A percentile compares a stretch with the other conserved stretches of the same genome.
Evolutionary conservation across 257 asterid species (phyloP).

Genomic region (Lycium barbarum): DNA sequence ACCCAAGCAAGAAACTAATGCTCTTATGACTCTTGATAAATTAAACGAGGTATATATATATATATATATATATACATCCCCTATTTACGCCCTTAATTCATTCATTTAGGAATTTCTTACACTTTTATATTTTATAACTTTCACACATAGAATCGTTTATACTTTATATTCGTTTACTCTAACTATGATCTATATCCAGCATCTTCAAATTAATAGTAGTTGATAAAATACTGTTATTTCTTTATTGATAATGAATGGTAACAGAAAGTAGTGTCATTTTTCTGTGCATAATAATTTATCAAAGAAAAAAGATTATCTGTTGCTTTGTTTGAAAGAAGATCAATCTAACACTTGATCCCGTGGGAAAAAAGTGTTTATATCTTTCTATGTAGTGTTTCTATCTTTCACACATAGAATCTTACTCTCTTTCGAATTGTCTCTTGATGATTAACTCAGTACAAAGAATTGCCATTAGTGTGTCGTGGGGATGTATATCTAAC

Average conservation of each 20-base stretch:
- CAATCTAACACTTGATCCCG: background rate
- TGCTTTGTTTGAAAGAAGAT: conserved; percentile 9
- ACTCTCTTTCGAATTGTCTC: background rate
- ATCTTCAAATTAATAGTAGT: background rate
- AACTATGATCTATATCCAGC: background rate
- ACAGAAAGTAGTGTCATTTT: background rate
- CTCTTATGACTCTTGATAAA: conserved; percentile 37
- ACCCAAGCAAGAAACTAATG: conserved; percentile 33
- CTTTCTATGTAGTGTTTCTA: too few relatives aligned
- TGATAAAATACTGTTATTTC: too few relatives aligned
- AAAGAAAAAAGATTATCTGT: background rate
- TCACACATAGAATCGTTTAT: too few relatives aligned
- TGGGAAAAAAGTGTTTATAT: background rate
- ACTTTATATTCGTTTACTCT: background rate
- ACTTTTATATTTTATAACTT: background rate
- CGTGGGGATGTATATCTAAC: conserved; percentile 19
- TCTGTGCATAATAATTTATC: background rate
- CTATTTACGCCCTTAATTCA: background rate
- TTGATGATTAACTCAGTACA: background rate
- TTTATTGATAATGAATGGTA: too few relatives aligned
- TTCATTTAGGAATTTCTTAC: background rate
- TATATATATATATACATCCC: background rate
- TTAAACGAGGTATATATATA: conserved; percentile 26
- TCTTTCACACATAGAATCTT: background rate
- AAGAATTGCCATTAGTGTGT: conserved; percentile 19